A percentile compares a stretch with the other conserved stretches of the same genome.
Conservation (phyloP, 345 rosid species). For the Euphorbia lathyris region DNA sequence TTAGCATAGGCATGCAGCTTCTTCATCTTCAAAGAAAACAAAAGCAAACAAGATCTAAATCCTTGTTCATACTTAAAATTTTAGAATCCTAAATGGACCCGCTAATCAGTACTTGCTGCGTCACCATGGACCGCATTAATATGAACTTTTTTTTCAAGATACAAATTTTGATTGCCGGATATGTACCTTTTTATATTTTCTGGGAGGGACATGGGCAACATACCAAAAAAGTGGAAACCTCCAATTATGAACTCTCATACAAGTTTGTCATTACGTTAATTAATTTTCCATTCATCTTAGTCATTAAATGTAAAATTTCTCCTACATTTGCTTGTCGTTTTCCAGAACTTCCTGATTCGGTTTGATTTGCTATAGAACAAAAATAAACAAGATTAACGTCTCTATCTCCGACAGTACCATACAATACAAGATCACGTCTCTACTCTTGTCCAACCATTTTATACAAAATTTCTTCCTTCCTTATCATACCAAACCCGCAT, state of each 20-base stretch:
- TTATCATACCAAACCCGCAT: background rate
- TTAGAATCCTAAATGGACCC: too few species aligned
- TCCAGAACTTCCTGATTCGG: background rate
- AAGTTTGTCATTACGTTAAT: background rate
- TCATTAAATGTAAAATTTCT: background rate
- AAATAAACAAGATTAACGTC: background rate
- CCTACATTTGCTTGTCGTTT: background rate
- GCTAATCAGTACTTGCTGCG: too few species aligned
- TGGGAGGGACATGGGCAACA: background rate
- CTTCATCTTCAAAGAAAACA: too few species aligned
- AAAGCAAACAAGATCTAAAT: too few species aligned
- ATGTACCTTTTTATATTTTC: background rate
- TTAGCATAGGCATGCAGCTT: too few species aligned
- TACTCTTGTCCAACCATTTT: background rate
- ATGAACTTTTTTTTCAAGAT: too few species aligned
- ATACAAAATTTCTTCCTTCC: background rate
- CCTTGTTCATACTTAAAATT: too few species aligned
- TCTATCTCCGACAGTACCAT: background rate
- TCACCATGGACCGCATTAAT: too few species aligned
- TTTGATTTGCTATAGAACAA: background rate
- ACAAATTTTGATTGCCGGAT: too few species aligned
- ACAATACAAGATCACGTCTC: background rate
- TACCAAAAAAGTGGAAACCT: background rate
- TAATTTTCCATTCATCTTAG: background rate
- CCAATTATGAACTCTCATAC: background rate